Base-by-base conservation (phyloP, 2,329 filamentous ascomycete genomes). In the Alternaria alternata region DNA sequence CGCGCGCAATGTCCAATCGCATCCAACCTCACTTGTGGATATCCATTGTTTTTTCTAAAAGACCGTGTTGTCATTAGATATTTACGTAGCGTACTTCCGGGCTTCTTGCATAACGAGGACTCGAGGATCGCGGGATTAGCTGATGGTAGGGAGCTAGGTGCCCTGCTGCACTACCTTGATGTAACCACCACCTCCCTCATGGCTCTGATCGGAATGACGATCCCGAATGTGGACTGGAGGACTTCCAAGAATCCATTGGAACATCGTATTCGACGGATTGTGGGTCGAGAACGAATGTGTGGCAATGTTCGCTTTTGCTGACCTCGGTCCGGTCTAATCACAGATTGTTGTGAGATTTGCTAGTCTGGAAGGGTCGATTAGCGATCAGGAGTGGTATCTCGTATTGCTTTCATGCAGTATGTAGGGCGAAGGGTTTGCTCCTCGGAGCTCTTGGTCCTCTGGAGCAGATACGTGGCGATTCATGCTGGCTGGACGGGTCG, bases 141-240 rank as follows among this genome's bases (percentile, higher is more conserved):
- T 63, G 64, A 62, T 60, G 59, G 59, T 57, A 61, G 62, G 60
- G 58, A 55, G 51, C 30, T 26, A 32, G 22, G 42, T 64, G 66
- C 61, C 67, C 60, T 65, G 56, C 69, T 54, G 54, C 22, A 61
- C 58, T 32, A 61, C 58, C 24, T 43, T 56, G 61, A 64, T 71
- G 71, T 66, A 66, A 73, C 68, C 69, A 61, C 56, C 64, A 63
- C 55, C 60, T 53, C 46, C 59, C 58, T 64, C 54, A 34, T 62
- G 54, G 52, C 43, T 22, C 38, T 53, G 54, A 58, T 54, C 49
- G 51, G 49, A 54, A 66, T 62, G 66, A 64, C 65, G 18, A 41
- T 39, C 41, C 51, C 49, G 41, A 22, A 42, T 20, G 42, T n/a
- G 36, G 43, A 49, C 34, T 24, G 18, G 30, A 36, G 8, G 16